These are phyloP conservation scores for Solanum sitiens DNA, from an alignment of 257 asterid genomes.

Conservation along the genomic window DNA sequence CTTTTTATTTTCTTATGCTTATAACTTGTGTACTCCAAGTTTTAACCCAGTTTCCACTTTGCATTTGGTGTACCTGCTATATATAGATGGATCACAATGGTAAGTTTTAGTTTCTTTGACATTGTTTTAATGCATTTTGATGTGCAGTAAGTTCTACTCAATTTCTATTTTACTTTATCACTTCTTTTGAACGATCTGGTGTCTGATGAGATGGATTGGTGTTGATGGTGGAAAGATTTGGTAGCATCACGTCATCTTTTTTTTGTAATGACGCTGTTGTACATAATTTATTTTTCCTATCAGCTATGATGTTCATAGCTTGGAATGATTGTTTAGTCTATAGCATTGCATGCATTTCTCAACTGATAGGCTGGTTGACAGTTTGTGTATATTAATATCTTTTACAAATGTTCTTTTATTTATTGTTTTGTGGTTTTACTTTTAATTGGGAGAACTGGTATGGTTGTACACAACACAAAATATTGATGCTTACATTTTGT, in stretches of 20 bases:
- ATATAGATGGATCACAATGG: slow-evolving; percentile 61
- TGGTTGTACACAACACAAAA: too few relatives aligned
- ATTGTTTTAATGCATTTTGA: too few relatives aligned
- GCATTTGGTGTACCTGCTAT: slow-evolving; percentile 43
- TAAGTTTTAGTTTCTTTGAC: too few relatives aligned
- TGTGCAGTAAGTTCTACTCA: too few relatives aligned
- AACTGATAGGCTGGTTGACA: neutral
- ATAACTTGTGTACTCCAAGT: neutral
- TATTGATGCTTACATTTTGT: too few relatives aligned
- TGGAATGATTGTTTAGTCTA: neutral
- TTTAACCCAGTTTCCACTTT: neutral
- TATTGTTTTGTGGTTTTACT: too few relatives aligned
- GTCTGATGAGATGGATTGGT: too few relatives aligned
- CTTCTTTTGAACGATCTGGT: too few relatives aligned
- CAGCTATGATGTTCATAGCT: neutral
- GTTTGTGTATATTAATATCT: neutral
- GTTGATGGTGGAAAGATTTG: too few relatives aligned
- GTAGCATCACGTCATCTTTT: too few relatives aligned
- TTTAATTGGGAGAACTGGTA: too few relatives aligned
- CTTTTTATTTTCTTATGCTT: neutral
- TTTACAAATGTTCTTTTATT: neutral
- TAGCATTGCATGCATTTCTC: neutral
- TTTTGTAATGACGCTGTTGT: neutral
- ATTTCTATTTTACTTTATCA: too few relatives aligned
- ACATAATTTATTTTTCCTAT: neutral